Conservation (phyloP, 352 stramenopile genomes). For the Phytophthora tentaculata region DNA sequence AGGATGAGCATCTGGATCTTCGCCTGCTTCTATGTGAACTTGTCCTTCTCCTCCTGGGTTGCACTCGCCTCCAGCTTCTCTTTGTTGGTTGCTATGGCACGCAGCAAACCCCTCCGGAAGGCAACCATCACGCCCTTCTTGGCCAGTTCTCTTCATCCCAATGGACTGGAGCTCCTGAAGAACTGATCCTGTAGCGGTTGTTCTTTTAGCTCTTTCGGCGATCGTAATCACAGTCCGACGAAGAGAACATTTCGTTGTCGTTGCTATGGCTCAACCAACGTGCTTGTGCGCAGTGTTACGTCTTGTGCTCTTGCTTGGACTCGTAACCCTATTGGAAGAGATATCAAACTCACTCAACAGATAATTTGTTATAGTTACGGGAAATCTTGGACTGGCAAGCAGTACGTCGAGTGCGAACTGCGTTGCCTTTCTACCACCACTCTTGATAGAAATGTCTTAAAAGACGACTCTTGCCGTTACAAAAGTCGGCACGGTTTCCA, state of each 20-base stretch:
- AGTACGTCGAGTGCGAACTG: neutral
- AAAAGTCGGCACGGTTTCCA: neutral
- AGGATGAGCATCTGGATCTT: constrained; percentile 19
- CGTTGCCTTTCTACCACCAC: neutral
- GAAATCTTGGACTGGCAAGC: neutral
- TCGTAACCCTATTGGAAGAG: neutral
- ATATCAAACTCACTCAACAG: constrained; percentile 1
- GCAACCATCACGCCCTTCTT: constrained; percentile 8
- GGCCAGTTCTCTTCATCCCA: constrained; percentile 18
- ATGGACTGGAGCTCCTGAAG: constrained; percentile 7
- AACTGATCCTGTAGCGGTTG: constrained; percentile 7
- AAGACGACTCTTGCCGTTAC: neutral
- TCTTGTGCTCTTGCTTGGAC: neutral
- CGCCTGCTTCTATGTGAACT: constrained; percentile 3
- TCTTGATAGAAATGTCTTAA: neutral
- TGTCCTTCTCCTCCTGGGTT: constrained; percentile 18
- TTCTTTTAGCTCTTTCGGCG: constrained; percentile 7
- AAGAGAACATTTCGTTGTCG: constrained; percentile 15
- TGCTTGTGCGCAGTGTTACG: constrained; percentile 5
- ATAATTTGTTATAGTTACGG: neutral
- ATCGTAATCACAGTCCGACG: constrained; percentile 10
- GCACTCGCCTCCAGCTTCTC: neutral
- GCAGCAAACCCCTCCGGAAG: constrained; percentile 5
- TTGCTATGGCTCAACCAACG: neutral
- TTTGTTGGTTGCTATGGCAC: constrained; percentile 1